Evolutionary conservation across 805 yeast genomes (phyloP).

Genomic region (Ogataea thermomethanolica): DNA sequence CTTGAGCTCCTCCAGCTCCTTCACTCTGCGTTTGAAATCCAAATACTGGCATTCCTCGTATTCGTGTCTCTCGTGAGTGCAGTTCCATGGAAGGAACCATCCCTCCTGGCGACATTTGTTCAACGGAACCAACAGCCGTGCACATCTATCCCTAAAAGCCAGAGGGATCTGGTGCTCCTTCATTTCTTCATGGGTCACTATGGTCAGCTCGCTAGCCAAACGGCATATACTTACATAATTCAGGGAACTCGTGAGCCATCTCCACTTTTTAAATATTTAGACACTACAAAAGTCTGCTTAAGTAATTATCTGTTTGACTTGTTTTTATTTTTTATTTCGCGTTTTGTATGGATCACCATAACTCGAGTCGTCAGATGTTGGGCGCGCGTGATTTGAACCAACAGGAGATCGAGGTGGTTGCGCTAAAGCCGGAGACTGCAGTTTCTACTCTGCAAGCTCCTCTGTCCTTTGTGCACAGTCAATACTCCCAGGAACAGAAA

Average conservation of each 20-base stretch:
- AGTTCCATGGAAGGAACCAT: slow-evolving; percentile 63
- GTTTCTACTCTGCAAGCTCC: background rate
- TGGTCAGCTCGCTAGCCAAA: slow-evolving; percentile 1
- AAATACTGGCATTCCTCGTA: slow-evolving; percentile 84
- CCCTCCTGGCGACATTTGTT: slow-evolving; percentile 60
- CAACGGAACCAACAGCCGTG: slow-evolving; percentile 55
- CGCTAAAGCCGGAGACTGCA: slow-evolving; percentile 10
- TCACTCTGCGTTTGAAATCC: slow-evolving; percentile 77
- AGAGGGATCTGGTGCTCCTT: slow-evolving; percentile 74
- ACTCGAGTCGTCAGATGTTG: slow-evolving; percentile 4
- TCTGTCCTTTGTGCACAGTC: slow-evolving; percentile 6
- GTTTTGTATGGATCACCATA: slow-evolving; percentile 7
- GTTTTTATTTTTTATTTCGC: slow-evolving; percentile 7
- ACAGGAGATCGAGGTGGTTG: slow-evolving; percentile 11
- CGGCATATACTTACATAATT: slow-evolving; percentile 36
- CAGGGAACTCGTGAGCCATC: slow-evolving; percentile 33
- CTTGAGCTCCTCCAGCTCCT: slow-evolving; percentile 61
- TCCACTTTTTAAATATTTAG: slow-evolving; percentile 4
- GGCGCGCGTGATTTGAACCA: slow-evolving; percentile 8
- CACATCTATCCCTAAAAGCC: slow-evolving; percentile 82
- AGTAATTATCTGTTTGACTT: slow-evolving; percentile 1
- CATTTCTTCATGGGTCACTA: slow-evolving; percentile 81
- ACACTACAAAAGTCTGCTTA: background rate
- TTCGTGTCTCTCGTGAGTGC: slow-evolving; percentile 71
- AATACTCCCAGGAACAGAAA: slow-evolving; percentile 11